Percentiles rank a stretch among this genome's conserved stretches.
These are phyloP conservation scores for Fraxinus anomala DNA, from an alignment of 257 asterid species.

Conservation along the genomic window DNA sequence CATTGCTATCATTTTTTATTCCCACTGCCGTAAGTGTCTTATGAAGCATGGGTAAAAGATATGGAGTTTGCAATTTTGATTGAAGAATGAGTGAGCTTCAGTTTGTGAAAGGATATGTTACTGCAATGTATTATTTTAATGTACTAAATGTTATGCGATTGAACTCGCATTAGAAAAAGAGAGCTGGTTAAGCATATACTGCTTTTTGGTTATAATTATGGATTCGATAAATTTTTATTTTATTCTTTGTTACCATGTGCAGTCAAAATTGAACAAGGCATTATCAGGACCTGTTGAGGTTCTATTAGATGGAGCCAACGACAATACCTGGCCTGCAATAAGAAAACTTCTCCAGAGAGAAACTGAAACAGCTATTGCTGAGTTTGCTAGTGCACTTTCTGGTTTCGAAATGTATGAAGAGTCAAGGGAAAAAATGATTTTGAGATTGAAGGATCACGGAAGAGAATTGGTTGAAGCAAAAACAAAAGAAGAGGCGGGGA, in stretches of 20 bases:
- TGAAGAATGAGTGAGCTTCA: conserved; percentile 8
- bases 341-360: conserved; percentile 72
- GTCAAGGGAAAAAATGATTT: conserved; percentile 59
- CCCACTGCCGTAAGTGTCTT: neutral
- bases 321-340: conserved; percentile 90
- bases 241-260: conserved; percentile 8
- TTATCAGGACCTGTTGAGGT: conserved; percentile 89
- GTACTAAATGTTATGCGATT: neutral
- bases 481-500: conserved; percentile 94
- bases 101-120: neutral
- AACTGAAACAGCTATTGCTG: conserved; percentile 59
- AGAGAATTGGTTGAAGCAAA: conserved; percentile 84
- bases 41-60: neutral
- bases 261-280: conserved; percentile 75
- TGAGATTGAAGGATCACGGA: conserved; percentile 63
- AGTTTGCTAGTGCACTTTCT: conserved; percentile 67
- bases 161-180: neutral
- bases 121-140: neutral
- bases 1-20: neutral
- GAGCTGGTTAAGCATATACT: neutral
- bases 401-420: conserved; percentile 82
- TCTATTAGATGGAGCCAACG: conserved; percentile 84
- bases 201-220: neutral
- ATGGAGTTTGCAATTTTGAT: conserved; percentile 14
- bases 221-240: neutral